These are phyloP conservation scores for Scenedesmus sp. DNA, from an alignment of 163 green algal genomes.

Conservation along the genomic window DNA sequence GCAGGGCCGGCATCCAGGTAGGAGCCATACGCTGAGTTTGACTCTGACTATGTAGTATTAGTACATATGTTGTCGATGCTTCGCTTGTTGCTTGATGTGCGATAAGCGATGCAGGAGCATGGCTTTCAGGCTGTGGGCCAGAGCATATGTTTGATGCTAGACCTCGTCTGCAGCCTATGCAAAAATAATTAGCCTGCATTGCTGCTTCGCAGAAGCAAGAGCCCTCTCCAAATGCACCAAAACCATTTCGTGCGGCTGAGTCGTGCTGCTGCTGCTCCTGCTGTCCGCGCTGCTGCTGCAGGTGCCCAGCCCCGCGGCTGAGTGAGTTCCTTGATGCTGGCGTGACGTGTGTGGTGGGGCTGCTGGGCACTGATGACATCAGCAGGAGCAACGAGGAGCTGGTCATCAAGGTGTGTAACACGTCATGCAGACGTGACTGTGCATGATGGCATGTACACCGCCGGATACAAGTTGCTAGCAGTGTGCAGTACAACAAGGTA, in stretches of 20 bases:
- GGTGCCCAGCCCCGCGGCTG: slow-evolving; percentile 10
- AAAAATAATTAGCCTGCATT: no score
- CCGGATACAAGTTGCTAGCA: neutral
- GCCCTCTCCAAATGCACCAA: no score
- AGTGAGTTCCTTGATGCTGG: slow-evolving; percentile 39
- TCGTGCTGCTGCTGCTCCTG: neutral
- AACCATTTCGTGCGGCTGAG: neutral
- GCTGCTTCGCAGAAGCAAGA: no score
- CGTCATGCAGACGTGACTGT: neutral
- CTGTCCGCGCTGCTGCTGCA: neutral
- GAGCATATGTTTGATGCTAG: neutral
- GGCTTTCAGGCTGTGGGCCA: neutral
- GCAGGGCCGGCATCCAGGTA: slow-evolving; percentile 32
- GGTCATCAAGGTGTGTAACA: slow-evolving; percentile 35
- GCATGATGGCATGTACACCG: neutral
- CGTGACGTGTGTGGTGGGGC: slow-evolving; percentile 31
- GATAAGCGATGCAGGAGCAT: neutral
- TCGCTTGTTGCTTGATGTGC: neutral
- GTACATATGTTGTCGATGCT: neutral
- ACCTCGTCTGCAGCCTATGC: neutral
- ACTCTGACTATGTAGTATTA: neutral
- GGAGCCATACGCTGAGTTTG: neutral
- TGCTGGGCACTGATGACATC: slow-evolving; percentile 32
- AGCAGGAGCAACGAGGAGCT: slow-evolving; percentile 38
- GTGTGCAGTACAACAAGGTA: no score